These are phyloP conservation scores for Strombidium stylifer DNA, from an alignment of 73 alveolate genomes.

Conservation along the genomic window DNA sequence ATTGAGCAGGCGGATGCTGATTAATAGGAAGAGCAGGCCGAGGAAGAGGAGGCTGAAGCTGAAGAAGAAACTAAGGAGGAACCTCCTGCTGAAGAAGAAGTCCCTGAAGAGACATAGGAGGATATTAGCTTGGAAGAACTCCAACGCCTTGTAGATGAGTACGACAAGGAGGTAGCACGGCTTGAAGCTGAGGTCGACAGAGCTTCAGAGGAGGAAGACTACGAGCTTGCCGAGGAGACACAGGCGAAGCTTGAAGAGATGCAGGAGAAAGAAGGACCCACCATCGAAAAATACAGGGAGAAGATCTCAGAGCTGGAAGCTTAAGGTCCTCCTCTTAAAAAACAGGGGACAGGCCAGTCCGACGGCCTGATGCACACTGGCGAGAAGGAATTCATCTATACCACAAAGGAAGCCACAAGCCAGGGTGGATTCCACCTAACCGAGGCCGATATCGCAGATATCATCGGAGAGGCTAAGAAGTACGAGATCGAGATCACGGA, in stretches of 20 bases:
- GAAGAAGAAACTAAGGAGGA: constrained; percentile 8
- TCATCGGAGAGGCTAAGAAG: no score
- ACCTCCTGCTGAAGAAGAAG: background rate
- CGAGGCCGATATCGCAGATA: no score
- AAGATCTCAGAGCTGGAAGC: no score
- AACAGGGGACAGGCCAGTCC: no score
- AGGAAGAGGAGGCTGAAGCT: background rate
- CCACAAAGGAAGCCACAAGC: no score
- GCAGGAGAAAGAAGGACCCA: background rate
- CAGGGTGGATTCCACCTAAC: no score
- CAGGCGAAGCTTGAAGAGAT: constrained; percentile 10
- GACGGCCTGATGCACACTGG: no score
- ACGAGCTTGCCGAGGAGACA: constrained; percentile 18
- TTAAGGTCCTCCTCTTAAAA: no score
- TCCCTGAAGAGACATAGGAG: background rate
- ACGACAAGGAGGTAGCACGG: background rate
- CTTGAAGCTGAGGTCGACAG: background rate
- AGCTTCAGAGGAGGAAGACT: constrained; percentile 21
- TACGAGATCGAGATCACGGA: no score
- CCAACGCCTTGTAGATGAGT: background rate
- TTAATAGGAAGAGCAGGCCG: background rate
- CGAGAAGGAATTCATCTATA: no score
- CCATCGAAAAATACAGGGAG: no score
- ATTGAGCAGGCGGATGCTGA: constrained; percentile 3
- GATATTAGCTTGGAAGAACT: background rate